Conservation (phyloP, 2,329 filamentous ascomycete genomes). For the Colletotrichum lindemuthianum region DNA sequence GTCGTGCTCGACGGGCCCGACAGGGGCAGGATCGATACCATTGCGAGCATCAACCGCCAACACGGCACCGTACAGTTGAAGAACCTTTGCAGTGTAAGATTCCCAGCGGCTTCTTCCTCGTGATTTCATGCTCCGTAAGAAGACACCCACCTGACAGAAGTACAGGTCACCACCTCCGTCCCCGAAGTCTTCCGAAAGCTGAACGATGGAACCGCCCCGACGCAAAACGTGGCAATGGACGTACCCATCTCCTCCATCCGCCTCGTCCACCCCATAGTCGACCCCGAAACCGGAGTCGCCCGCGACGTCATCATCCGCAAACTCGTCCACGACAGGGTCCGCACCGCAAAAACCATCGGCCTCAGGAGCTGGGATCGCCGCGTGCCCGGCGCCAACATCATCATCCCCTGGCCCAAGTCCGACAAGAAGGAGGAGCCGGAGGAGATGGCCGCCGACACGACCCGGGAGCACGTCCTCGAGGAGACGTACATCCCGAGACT, state of each 20-base stretch:
- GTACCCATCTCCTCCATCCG: conserved; percentile 78
- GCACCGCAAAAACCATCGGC: neutral
- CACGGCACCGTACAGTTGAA: conserved; percentile 70
- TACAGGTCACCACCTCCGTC: conserved; percentile 51
- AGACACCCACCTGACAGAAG: too few species aligned
- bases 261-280: conserved; percentile 80
- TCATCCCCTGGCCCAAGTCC: conserved; percentile 77
- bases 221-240: conserved; percentile 63
- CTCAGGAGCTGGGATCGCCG: conserved; percentile 51
- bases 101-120: too few species aligned
- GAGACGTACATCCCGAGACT: conserved; percentile 83
- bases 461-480: conserved; percentile 79
- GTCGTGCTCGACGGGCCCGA: conserved; percentile 82
- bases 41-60: conserved; percentile 65
- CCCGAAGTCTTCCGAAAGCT: conserved; percentile 51
- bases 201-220: conserved; percentile 44
- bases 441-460: conserved; percentile 73
- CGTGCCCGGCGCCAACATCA: conserved; percentile 76
- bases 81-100: conserved; percentile 70
- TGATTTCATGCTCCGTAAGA: too few species aligned
- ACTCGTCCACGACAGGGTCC: conserved; percentile 59
- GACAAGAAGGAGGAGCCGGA: conserved; percentile 56
- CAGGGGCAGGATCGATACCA: conserved; percentile 84
- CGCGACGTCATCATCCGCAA: conserved; percentile 83
- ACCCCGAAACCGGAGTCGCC: conserved; percentile 70